Percentiles rank a stretch among this genome's conserved stretches.
phyloP scores from a whole-genome alignment of 2,329 filamentous ascomycete species.

The Pseudogymnoascus sp. region DNA sequence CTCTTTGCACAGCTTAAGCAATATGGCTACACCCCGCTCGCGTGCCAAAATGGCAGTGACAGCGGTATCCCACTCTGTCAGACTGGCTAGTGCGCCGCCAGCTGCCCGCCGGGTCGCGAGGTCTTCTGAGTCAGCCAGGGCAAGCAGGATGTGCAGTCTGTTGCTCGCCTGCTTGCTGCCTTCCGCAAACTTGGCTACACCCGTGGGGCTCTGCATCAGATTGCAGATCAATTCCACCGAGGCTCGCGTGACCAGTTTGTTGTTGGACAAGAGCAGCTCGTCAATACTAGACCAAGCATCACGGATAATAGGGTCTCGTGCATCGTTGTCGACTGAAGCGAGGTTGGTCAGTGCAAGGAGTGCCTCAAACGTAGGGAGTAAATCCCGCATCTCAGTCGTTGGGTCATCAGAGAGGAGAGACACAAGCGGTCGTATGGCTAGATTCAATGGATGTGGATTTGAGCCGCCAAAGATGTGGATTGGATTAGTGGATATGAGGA shows the following conservation, averaged over 20 bases:
- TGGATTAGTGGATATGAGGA: constrained; percentile 81
- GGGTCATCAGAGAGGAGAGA: constrained; percentile 63
- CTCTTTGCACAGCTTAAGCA: constrained; percentile 75
- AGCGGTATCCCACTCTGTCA: constrained; percentile 70
- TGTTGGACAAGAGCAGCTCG: constrained; percentile 71
- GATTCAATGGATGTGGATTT: constrained; percentile 63
- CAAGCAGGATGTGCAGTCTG: constrained; percentile 74
- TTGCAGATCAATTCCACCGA: constrained; percentile 89
- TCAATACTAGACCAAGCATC: constrained; percentile 69
- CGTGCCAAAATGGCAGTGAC: constrained; percentile 59
- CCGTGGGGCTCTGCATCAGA: constrained; percentile 61
- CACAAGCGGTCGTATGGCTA: constrained; percentile 74
- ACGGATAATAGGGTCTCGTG: constrained; percentile 62
- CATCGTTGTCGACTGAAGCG: constrained; percentile 63
- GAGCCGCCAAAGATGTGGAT: constrained; percentile 73
- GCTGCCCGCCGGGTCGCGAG: constrained; percentile 71
- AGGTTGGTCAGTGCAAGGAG: constrained; percentile 91
- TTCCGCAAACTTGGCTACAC: constrained; percentile 61
- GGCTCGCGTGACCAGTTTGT: constrained; percentile 69
- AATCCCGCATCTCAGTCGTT: constrained; percentile 56
- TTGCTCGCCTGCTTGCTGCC: constrained; percentile 58
- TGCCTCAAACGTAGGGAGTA: constrained; percentile 83
- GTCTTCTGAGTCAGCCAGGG: constrained; percentile 81
- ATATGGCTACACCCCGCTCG: constrained; percentile 62
- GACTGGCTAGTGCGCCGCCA: constrained; percentile 76